Evolutionary conservation across 1,284 basidiomycete species (phyloP), one percentile per base, ranked within the genome.

Genomic region (Ustilago crameri): DNA sequence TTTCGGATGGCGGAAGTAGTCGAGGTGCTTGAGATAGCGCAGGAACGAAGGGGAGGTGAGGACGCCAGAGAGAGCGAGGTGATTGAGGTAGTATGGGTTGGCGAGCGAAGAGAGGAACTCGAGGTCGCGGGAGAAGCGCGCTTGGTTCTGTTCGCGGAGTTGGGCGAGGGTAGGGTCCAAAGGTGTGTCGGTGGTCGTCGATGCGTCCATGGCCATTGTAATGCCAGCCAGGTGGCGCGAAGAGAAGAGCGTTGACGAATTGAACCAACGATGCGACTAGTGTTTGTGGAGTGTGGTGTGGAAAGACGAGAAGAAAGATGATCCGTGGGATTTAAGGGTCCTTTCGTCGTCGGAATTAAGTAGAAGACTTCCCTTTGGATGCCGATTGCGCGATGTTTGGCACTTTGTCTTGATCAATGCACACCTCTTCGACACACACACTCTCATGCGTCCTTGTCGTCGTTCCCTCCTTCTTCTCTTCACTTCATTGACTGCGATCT

Each of bases 21-120:
- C 57, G 23, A 81, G 59, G 34, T 80, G 64, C 15, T 56, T 53
- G 17, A 80, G 70, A 47, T 81, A 81, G 20, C 74, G 64, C 24
- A 74, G 61, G 48, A 81, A 79, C 8, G 63, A 23, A 5, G 74
- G 53, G 9, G 74, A 60, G 4, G 70, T 56, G 20, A 81, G 61
- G 20, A 63, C 69, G 23, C 60, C 67, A 15, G 74, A 65, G 30
- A 69, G 61, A 14, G 79, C 75, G 18, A 81, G 73, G 44, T 73
- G 62, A 56, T 75, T 69, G 49, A 81, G 61, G 57, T 79, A 81
- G 60, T 60, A 74, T 5, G 79, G 78, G 44, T 78, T 78, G 63
- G 78, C 70, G 44, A 81, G 76, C 5, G 79, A 75, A 0, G 76
- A 78, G 30, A 78, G 54, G 54, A 81, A 80, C 41, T 80, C 78